Base-by-base conservation (phyloP, 306 rosid genomes). In the Trifolium repens region DNA sequence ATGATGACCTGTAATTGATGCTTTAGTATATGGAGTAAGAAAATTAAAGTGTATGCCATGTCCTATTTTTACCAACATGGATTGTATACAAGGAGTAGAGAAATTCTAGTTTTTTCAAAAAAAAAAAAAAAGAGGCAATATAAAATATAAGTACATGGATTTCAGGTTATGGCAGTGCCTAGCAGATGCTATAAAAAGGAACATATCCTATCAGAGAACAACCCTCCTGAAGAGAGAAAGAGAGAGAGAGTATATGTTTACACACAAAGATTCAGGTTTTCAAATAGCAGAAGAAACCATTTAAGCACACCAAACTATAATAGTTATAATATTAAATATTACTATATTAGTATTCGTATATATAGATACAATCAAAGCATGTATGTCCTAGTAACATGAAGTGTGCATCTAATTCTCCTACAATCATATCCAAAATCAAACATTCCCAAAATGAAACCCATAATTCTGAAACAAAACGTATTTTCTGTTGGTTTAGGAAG, bases 401-500 rank as follows among this genome's bases (percentile, higher is more conserved):
- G 7, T 66, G 34, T 17, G 44, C 22, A 47, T 57, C 47, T 37
- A 44, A 42, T 4, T 14, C 27, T 50, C 44, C 19, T 12, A 37
- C 22, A 64, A 70, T 37, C 7, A 69, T 65, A 75, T 55, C 34
- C 12, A 71, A 44, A 61, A 43, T 39, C 4, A 68, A 35, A 40
- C 7, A 43, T 42, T 46, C 34, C 50, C 54, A 42, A 12, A 69
- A 8, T 26, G 50, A 66, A 60, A 77, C 42, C 60, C 78, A 55
- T 2, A 16, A 15, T 60, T 24, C 39, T 35, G 14, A 50, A 19
- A 67, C 19, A 35, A 50, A 2, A 62, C 54, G 26, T 26, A 47
- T 40, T 35, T 2, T 16, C 37, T 27, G 8, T 26, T 39, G 34
- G 17, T 63, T 67, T 68, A 62, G 66, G 63, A 84, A 76, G 63